Percentiles rank a stretch among this genome's conserved stretches.
Conservation (phyloP, 179 eudicot species). For the Spinacia oleracea region DNA sequence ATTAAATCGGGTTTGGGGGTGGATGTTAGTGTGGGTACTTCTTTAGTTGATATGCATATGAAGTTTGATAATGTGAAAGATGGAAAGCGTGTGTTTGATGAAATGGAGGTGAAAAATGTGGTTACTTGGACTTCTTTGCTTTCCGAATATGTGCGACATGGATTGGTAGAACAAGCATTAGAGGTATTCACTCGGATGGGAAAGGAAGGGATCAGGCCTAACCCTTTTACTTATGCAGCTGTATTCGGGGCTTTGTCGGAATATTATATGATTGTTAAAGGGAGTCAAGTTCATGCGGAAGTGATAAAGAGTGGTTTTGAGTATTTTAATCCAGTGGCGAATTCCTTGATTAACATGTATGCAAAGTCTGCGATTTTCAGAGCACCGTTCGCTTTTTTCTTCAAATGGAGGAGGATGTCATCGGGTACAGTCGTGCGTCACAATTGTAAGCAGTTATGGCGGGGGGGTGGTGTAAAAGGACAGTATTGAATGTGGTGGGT, state of each 20-base stretch:
- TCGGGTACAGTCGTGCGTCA: no score
- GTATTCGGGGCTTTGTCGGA: conserved; percentile 38
- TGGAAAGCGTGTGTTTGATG: conserved; percentile 35
- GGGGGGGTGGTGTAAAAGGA: no score
- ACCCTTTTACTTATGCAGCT: conserved; percentile 47
- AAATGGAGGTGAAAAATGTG: conserved; percentile 48
- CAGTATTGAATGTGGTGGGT: no score
- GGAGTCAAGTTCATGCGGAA: conserved; percentile 40
- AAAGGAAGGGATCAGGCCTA: conserved; percentile 36
- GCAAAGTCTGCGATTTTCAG: conserved; percentile 41
- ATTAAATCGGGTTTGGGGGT: conserved; percentile 36
- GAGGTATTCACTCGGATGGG: conserved; percentile 33
- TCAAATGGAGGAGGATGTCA: no score
- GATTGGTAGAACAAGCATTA: conserved; percentile 36
- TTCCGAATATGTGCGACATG: conserved; percentile 41
- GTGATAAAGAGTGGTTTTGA: conserved; percentile 39
- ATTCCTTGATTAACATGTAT: conserved; percentile 49
- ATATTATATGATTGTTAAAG: conserved; percentile 35
- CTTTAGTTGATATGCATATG: conserved; percentile 52
- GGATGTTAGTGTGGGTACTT: conserved; percentile 54
- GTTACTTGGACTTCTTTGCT: conserved; percentile 55
- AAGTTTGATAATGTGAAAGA: conserved; percentile 33
- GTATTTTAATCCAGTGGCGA: conserved; percentile 34
- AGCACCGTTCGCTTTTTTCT: no score
- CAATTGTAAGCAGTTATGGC: no score